phyloP scores from a whole-genome alignment of 257 asterid genomes.

The Solanum arcanum region DNA sequence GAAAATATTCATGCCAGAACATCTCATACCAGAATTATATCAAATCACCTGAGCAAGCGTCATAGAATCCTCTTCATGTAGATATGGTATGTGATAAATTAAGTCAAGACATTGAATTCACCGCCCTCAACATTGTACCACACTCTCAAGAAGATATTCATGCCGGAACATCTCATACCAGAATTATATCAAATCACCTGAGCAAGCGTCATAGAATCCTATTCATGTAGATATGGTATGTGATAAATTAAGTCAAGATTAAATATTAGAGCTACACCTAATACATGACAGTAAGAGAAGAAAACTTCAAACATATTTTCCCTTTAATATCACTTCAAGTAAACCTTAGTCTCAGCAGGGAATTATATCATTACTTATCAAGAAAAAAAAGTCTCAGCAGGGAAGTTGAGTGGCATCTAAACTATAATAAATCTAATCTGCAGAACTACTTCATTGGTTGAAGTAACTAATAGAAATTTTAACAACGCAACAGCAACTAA shows the following conservation, averaged over 20 bases:
- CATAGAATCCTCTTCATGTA: too few relatives aligned
- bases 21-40: too few relatives aligned
- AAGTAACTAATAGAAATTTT: background rate
- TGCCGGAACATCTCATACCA: background rate
- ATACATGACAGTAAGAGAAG: background rate
- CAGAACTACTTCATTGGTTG: background rate
- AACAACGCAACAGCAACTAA: background rate
- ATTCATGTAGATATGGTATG: background rate
- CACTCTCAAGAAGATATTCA: background rate
- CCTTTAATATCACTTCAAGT: background rate
- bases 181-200: background rate
- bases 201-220: background rate
- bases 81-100: too few relatives aligned
- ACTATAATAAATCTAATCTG: background rate
- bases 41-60: too few relatives aligned
- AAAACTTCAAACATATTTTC: background rate
- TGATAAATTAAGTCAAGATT: background rate
- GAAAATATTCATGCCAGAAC: too few relatives aligned
- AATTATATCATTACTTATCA: background rate
- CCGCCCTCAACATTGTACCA: background rate
- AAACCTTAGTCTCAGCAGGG: background rate
- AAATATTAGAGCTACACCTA: background rate
- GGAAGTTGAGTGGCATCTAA: background rate
- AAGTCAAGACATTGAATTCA: background rate
- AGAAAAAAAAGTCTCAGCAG: background rate